A percentile compares a stretch with the other conserved stretches of the same genome.
These are phyloP conservation scores for Lichtheimia corymbifera DNA, from an alignment of 371 early-diverging fungal species.

Conservation along the genomic window DNA sequence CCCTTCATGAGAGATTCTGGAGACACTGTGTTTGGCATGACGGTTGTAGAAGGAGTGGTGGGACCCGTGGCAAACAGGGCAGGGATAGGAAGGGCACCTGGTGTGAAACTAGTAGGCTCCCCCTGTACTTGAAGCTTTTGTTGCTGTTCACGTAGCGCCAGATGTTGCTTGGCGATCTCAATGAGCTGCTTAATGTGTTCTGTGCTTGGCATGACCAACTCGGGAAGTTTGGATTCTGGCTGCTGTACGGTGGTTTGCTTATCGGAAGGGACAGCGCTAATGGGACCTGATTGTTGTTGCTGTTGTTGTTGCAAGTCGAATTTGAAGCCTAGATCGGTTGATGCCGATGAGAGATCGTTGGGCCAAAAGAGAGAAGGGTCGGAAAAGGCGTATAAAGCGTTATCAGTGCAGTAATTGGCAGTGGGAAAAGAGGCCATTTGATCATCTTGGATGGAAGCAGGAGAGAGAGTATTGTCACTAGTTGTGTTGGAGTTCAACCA, in stretches of 20 bases:
- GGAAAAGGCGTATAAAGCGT: constrained; percentile 10
- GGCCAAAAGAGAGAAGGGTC: constrained; percentile 12
- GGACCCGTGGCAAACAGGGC: background rate
- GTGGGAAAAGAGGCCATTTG: constrained; percentile 7
- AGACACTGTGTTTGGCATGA: constrained; percentile 20
- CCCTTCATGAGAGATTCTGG: constrained; percentile 23
- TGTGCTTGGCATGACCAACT: constrained; percentile 31
- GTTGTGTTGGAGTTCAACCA: constrained; percentile 22
- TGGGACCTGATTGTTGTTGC: background rate
- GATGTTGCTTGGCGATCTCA: constrained; percentile 44
- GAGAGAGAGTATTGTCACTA: constrained; percentile 2
- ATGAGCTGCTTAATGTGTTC: constrained; percentile 49
- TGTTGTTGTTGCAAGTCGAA: background rate
- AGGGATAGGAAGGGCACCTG: background rate
- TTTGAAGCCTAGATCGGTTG: background rate
- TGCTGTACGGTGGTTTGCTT: background rate
- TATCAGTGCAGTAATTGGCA: constrained; percentile 7
- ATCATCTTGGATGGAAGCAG: constrained; percentile 12
- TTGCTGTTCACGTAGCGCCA: constrained; percentile 17
- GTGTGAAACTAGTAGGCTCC: background rate
- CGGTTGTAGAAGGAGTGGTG: background rate
- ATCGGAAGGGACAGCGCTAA: background rate
- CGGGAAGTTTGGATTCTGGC: constrained; percentile 1
- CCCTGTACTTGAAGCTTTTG: background rate
- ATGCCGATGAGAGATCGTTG: constrained; percentile 6